Base-by-base conservation (phyloP, 129 eudicot genomes). In the Lonicera japonica region DNA sequence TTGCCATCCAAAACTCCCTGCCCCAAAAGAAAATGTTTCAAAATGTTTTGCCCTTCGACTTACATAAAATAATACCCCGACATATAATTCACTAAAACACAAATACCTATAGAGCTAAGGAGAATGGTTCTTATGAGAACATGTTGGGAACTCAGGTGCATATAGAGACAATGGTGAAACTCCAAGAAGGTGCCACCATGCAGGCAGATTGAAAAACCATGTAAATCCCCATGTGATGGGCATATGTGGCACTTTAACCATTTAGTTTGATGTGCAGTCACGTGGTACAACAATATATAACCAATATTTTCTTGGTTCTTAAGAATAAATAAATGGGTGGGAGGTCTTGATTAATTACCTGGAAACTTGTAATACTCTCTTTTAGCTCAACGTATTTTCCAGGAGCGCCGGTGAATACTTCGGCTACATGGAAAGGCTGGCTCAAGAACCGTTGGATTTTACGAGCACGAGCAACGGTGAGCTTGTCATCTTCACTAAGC, bases 341-440 rank as follows among this genome's bases (percentile, higher is more conserved):
- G n/a, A 54, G 36, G 24, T 41, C 57, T 41, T 61, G 25, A 45
- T 66, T 21, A 20, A 11, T 7, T 80, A 94, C 99, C 96, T 94
- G 99, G 91, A 94, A 94, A 62, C 99, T 88, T 21, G 55, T 61
- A 43, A 88, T 73, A 56, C 96, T 88, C 76, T 94, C 99, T 78
- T 85, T 94, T 66, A 94, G 71, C 73, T 94, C 99, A 7, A 94
- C 99, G 22, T 94, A 88, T 66, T 94, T 94, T 21, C 96, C 96
- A 15, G 96, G 95, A 55, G 99, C 99, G 60, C 96, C 99, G 0
- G 96, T 94, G 95, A 94, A 94, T 23, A 94, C 96, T 75, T 94
- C 99, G 5, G 96, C 96, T 40, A 94, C 99, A 79, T 94, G 99
- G 92, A 94, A 94, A 48, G 99, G 99, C 75, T 94, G 99, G 56